Conservation (phyloP, 495 filamentous ascomycete species). For the Cenococcum geophilum region DNA sequence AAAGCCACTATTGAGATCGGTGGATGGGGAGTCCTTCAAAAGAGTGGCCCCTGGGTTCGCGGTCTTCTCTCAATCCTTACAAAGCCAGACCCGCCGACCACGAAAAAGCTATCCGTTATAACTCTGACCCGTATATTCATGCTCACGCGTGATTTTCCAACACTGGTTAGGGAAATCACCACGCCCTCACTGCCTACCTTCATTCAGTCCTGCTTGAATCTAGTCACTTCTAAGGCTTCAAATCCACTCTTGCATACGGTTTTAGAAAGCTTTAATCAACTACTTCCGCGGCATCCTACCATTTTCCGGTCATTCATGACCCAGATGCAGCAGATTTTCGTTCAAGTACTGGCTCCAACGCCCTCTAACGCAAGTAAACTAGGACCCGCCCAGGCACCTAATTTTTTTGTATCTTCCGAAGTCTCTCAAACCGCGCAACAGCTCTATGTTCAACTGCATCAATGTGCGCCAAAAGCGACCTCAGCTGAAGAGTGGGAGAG, state of each 20-base stretch:
- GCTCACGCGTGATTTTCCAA: slow-evolving; percentile 71
- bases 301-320: slow-evolving; percentile 66
- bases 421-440: slow-evolving; percentile 30
- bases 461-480: slow-evolving; percentile 69
- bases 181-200: slow-evolving; percentile 74
- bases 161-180: slow-evolving; percentile 77
- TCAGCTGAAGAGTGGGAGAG: slow-evolving; percentile 67
- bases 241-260: slow-evolving; percentile 52
- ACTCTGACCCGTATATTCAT: slow-evolving; percentile 75
- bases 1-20: slow-evolving; percentile 77
- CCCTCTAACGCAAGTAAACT: slow-evolving; percentile 28
- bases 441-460: slow-evolving; percentile 61
- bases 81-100: slow-evolving; percentile 63
- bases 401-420: background rate
- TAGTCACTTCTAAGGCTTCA: slow-evolving; percentile 48
- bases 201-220: slow-evolving; percentile 62
- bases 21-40: slow-evolving; percentile 68
- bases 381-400: background rate
- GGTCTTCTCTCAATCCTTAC: slow-evolving; percentile 63
- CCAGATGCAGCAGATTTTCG: slow-evolving; percentile 57
- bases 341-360: slow-evolving; percentile 53
- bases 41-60: slow-evolving; percentile 64
- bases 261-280: slow-evolving; percentile 54
- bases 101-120: slow-evolving; percentile 67
- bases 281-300: slow-evolving; percentile 72